These are phyloP conservation scores for Verticillium klebahnii DNA, from an alignment of 2,329 filamentous ascomycete genomes.

Conservation along the genomic window DNA sequence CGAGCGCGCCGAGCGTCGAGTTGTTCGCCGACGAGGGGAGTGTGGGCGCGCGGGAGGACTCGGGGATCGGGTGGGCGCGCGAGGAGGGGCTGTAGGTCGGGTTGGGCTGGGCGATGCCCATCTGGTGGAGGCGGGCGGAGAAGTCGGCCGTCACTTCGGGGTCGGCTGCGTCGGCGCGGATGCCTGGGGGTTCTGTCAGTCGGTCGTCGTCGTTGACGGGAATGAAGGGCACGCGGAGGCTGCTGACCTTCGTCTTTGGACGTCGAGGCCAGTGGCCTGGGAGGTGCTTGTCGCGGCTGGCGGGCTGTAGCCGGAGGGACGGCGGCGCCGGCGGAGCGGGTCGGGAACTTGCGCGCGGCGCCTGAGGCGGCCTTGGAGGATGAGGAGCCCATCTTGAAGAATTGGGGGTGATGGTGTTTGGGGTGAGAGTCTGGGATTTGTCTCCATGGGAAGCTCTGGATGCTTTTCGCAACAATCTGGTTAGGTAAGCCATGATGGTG, in stretches of 20 bases:
- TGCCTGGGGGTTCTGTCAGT: constrained; percentile 24
- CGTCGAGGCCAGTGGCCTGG: constrained; percentile 14
- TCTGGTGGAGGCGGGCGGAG: constrained; percentile 45
- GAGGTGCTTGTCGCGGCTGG: constrained; percentile 13
- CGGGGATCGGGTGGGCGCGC: constrained; percentile 23
- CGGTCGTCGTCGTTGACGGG: not conserved
- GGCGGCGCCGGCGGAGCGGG: constrained; percentile 26
- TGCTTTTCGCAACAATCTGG: not conserved
- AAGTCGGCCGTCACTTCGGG: constrained; percentile 42
- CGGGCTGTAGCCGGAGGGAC: constrained; percentile 11
- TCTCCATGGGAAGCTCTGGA: constrained; percentile 1
- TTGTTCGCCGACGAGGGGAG: constrained; percentile 31
- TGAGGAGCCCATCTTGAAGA: constrained; percentile 37
- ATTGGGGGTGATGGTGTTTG: not conserved
- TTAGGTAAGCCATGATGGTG: not conserved
- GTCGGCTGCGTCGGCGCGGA: constrained; percentile 33
- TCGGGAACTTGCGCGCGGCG: constrained; percentile 39
- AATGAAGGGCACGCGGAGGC: not conserved
- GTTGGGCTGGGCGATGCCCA: constrained; percentile 51
- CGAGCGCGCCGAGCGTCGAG: constrained; percentile 43
- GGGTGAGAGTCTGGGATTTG: not conserved
- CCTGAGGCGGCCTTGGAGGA: constrained; percentile 40
- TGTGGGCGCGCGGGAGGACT: constrained; percentile 13
- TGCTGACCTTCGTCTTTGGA: constrained; percentile 27
- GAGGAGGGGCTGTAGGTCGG: constrained; percentile 51